Conservation (phyloP, 768 basidiomycete genomes). For the Sarcodon aspratus region DNA sequence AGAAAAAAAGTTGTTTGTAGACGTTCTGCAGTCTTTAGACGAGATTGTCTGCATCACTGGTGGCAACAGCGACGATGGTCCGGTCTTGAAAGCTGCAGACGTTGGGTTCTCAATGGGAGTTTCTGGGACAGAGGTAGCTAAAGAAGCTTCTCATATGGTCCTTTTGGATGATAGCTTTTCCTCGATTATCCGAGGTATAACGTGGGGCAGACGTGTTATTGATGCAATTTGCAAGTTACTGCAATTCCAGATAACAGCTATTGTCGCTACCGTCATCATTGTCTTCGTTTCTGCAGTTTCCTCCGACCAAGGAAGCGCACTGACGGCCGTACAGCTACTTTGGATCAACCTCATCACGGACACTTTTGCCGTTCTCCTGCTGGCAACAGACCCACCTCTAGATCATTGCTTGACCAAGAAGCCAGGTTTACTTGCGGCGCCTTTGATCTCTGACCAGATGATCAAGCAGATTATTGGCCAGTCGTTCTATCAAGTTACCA, state of each 20-base stretch:
- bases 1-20: constrained; percentile 37
- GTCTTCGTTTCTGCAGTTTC: constrained; percentile 37
- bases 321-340: not conserved
- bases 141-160: constrained; percentile 43
- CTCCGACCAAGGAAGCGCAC: constrained; percentile 5
- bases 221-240: constrained; percentile 42
- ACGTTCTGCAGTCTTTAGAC: constrained; percentile 29
- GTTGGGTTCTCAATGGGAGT: constrained; percentile 38
- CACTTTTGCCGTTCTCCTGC: not conserved
- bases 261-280: constrained; percentile 39
- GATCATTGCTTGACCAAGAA: not conserved
- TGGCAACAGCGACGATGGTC: constrained; percentile 41
- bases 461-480: not conserved
- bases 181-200: constrained; percentile 35
- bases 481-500: not conserved
- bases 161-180: constrained; percentile 37
- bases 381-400: not conserved
- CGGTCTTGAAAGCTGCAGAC: constrained; percentile 35
- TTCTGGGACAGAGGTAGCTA: constrained; percentile 39
- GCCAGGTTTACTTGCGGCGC: not conserved
- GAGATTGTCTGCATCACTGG: constrained; percentile 39
- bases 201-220: constrained; percentile 42
- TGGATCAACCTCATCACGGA: not conserved
- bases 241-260: constrained; percentile 33
- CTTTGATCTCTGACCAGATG: not conserved